Conservation (phyloP, 129 eudicot species). For the Deinandra increscens region DNA sequence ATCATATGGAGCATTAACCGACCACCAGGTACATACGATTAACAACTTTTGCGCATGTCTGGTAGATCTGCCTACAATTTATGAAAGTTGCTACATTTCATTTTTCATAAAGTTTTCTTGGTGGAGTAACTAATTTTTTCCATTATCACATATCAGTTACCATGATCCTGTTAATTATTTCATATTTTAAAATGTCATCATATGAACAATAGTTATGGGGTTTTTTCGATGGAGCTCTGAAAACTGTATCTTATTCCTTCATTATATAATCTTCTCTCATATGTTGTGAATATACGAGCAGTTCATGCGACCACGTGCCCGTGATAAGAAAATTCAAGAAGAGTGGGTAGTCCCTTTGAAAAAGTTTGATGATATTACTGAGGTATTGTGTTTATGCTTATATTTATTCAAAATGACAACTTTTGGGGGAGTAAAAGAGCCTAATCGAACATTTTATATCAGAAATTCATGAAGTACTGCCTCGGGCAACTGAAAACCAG, state of each 20-base stretch:
- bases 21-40: constrained; percentile 67
- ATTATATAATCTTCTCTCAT: background rate
- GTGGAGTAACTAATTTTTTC: background rate
- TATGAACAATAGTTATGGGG: background rate
- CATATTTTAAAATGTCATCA: background rate
- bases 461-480: constrained; percentile 82
- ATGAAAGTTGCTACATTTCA: background rate
- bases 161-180: background rate
- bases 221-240: background rate
- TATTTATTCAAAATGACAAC: background rate
- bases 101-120: background rate
- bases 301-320: constrained; percentile 95
- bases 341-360: constrained; percentile 90
- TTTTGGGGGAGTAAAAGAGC: background rate
- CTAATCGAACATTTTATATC: constrained; percentile 27
- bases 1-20: constrained; percentile 84
- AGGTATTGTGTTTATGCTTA: constrained; percentile 43
- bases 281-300: constrained; percentile 35
- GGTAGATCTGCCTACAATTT: background rate
- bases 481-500: constrained; percentile 75
- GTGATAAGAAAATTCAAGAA: constrained; percentile 78
- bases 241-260: background rate
- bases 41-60: constrained; percentile 2
- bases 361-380: constrained; percentile 70
- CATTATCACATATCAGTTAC: background rate